Base-by-base conservation (phyloP, 2,329 filamentous ascomycete genomes). In the Raffaelea arxii region DNA sequence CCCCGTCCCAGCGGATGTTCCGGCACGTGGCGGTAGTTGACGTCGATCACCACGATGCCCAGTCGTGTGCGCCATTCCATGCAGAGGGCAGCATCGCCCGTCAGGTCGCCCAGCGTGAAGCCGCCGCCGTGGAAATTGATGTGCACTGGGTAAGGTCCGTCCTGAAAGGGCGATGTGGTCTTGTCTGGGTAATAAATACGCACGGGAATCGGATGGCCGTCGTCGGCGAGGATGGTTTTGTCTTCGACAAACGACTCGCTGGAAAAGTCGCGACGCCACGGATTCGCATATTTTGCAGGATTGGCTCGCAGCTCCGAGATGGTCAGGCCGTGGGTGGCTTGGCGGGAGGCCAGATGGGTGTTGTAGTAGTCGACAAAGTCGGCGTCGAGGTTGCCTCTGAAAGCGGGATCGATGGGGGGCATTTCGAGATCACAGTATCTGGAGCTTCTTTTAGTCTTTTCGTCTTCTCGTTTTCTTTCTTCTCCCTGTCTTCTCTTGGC, bases 31-130 rank as follows among this genome's bases (percentile, higher is more conserved):
- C 63, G 60, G 48, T 67, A 67, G 35, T 64, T 58, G 18, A 65
- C 63, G 42, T 66, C 64, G 5, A 66, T 53, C 3, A 67, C 60
- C 1, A 59, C 58, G 2, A 67, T 53, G 1, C 62, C 62, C 2
- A 62, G 62, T 6, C 25, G 18, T 19, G 65, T 57, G 0, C 59
- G 55, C 59, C 65, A 61, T 41, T 52, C 62, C 37, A 61, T 47
- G 44, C 64, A 66, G 1, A 65, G 38, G 6, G 53, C 52, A 16
- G 56, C 58, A 38, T 66, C 61, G 12, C 55, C 51, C 3, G 46
- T 50, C 43, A 65, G 39, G 41, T 61, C 56, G 0, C 64, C 64
- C 2, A 65, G 48, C 4, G 64, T 61, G 41, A 64, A 65, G 0
- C 64, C 64, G 5, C 63, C 63, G 25, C 44, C 44, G 36, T 46